Evolutionary conservation across 2,329 filamentous ascomycete species (phyloP).

Genomic region (Ophiostoma australiae): DNA sequence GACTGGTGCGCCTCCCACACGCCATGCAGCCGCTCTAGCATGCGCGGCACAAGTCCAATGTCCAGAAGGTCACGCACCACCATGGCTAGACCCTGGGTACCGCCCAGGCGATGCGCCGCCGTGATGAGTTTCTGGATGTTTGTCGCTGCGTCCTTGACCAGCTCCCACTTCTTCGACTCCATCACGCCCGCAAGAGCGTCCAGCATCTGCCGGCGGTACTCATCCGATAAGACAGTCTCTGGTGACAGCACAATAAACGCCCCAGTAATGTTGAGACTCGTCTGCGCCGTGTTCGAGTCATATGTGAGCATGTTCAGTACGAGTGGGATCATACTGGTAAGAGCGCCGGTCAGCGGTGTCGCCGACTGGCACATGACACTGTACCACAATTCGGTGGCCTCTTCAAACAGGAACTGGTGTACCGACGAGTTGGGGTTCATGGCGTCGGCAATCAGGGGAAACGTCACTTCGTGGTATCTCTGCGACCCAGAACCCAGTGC

Average conservation of each 20-base stretch:
- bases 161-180: constrained; percentile 52
- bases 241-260: constrained; percentile 68
- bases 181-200: constrained; percentile 48
- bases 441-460: constrained; percentile 77
- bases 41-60: constrained; percentile 56
- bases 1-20: constrained; percentile 72
- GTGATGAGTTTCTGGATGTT: constrained; percentile 63
- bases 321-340: constrained; percentile 59
- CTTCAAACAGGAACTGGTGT: constrained; percentile 80
- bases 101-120: constrained; percentile 57
- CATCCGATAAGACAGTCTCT: constrained; percentile 52
- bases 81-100: constrained; percentile 55
- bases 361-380: constrained; percentile 65
- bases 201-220: constrained; percentile 46
- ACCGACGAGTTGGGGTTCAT: constrained; percentile 70
- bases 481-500: constrained; percentile 75
- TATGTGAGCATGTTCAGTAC: constrained; percentile 63
- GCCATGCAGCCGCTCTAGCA: constrained; percentile 62
- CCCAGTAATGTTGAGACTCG: constrained; percentile 61
- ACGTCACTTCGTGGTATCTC: constrained; percentile 71
- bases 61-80: constrained; percentile 62
- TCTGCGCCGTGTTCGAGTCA: constrained; percentile 57
- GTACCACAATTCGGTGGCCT: constrained; percentile 84
- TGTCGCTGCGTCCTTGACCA: constrained; percentile 53
- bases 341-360: constrained; percentile 54